Evolutionary conservation across 495 filamentous ascomycete genomes (phyloP), one percentile per base, ranked within the genome.

Genomic region (Tirmania nivea): DNA sequence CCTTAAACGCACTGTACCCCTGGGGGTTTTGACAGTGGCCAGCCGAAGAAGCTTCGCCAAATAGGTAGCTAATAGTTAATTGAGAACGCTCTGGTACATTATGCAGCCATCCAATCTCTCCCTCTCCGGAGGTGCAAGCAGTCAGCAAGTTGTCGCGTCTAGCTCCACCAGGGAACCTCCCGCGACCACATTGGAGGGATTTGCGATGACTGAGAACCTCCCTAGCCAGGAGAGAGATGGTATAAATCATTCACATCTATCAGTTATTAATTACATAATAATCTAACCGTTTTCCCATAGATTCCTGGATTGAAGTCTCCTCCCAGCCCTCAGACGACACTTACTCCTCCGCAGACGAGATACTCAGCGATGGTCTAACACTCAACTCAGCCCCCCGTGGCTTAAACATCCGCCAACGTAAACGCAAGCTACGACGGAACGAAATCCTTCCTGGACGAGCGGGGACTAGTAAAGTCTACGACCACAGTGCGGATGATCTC

Each of bases 231-330:
- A 31, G 25, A 31, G 25, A 31, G 25, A 31, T 31, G 25, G 25
- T 31, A 31, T 31, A 7, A 31, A 31, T 31, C 7, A 31, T 31
- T 31, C 25, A 3, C 25, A 31, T n/a, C n/a, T n/a, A n/a, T 31
- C 25, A 31, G 25, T 5, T n/a, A n/a, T n/a, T 31, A 31, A 31
- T 7, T 31, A 31, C 25, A 31, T 5, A 31, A 31, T 7, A 31
- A 7, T 31, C n/a, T 31, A 31, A 31, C 25, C 25, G 7, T 31
- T 31, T 5, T 31, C 25, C 25, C 60, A 63, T 76, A 88, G 90
- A 95, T 69, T 95, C 89, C 1, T 97, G 90, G 90, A 79, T 97
- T 63, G 90, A 97, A 66, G 78, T 97, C 54, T 75, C 84, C 48
- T 96, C 90, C 2, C 85, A 92, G 55, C 86, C 89, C 19, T 94